Base-by-base conservation (phyloP, 208 protist species). In the Crithidia acanthocephali region DNA sequence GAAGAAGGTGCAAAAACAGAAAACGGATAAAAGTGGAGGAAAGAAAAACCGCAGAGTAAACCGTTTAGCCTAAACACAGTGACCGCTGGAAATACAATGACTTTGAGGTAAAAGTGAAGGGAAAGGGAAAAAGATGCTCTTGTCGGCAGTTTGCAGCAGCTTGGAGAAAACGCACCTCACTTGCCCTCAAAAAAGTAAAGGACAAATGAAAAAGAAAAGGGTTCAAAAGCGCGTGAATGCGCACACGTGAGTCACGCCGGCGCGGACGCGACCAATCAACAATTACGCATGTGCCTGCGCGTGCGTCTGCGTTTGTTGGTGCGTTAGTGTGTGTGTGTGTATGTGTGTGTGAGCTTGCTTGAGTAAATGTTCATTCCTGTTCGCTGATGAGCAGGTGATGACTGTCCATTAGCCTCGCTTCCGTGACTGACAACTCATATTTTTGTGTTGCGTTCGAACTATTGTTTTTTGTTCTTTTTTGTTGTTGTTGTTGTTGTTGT, bases 1-100 rank as follows among this genome's bases (percentile, higher is more conserved):
- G 45, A 48, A 16, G 27, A 70, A 71, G 35, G 44, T 67, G 28
- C 25, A 58, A 55, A 28, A 67, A 60, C n/a, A 45, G 62, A 52
- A 79, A 30, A 72, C 58, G 35, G 69, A 48, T 57, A 18, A 42
- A 59, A 44, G 23, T 5, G 35, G 11, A 40, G 11, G 57, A 73
- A 73, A 50, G 28, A 48, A 63, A 65, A 58, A 16, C 18, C 47
- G 32, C 52, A 55, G 18, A 57, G 60, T 56, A 52, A 52, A 44
- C 33, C 37, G 42, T 37, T 33, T 25, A 50, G 44, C 42, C 28
- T 52, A 37, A 52, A 64, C 40, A 23, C 42, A 53, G 40, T 16
- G 32, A 44, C 47, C 60, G 60, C 60, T 44, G 47, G 20, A 40
- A 8, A 42, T 30, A 53, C 23, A 15, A 56, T 5, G 48, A 55